phyloP scores from a whole-genome alignment of 441 rosid species.

The Pelargonium australe region DNA sequence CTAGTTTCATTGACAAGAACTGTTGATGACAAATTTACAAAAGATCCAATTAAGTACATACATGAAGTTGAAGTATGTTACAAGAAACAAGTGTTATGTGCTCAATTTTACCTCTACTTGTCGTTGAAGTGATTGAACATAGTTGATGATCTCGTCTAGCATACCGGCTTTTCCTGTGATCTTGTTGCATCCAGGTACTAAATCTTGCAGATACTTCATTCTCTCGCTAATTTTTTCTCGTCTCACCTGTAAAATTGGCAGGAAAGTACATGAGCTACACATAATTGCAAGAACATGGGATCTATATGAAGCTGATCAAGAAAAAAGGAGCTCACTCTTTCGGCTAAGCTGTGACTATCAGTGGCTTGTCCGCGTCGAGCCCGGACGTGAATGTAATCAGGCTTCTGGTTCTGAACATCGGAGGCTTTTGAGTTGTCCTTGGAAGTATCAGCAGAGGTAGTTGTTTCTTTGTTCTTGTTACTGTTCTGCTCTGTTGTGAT shows the following conservation, averaged over 20 bases:
- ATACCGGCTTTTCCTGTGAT: slow-evolving; percentile 76
- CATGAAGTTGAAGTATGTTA: background rate
- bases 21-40: slow-evolving; percentile 20
- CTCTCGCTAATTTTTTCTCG: slow-evolving; percentile 89
- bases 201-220: slow-evolving; percentile 78
- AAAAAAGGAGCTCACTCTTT: slow-evolving; percentile 51
- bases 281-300: background rate
- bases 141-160: slow-evolving; percentile 86
- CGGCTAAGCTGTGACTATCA: slow-evolving; percentile 91
- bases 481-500: slow-evolving; percentile 31
- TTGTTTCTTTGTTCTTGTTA: slow-evolving; percentile 32
- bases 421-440: slow-evolving; percentile 50
- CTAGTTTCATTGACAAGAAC: slow-evolving; percentile 72
- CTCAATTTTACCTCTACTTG: slow-evolving; percentile 57
- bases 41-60: background rate
- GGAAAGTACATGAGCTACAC: background rate
- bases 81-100: background rate
- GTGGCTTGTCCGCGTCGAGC: slow-evolving; percentile 97
- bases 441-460: slow-evolving; percentile 37
- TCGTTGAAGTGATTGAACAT: slow-evolving; percentile 72
- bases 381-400: slow-evolving; percentile 81
- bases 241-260: slow-evolving; percentile 41
- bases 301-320: background rate
- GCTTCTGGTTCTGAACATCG: slow-evolving; percentile 43
- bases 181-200: slow-evolving; percentile 76